These are phyloP conservation scores for Wickerhamomyces rabaulensis DNA, from an alignment of 805 yeast genomes.

Conservation along the genomic window DNA sequence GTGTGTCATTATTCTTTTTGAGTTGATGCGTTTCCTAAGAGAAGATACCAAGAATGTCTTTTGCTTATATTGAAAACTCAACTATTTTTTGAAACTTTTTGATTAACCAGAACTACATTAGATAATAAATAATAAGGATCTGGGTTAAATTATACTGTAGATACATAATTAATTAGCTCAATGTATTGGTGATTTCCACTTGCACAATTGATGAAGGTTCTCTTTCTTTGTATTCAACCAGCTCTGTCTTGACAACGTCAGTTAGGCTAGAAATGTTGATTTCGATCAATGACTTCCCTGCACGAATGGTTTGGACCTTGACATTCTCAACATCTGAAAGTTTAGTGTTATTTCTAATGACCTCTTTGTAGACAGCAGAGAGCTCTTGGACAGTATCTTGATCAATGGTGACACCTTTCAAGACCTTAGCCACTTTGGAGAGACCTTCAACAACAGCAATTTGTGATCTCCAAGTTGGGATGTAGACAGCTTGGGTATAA, in stretches of 20 bases:
- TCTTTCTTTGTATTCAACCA: constrained; percentile 23
- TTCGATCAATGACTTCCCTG: constrained; percentile 26
- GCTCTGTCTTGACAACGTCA: constrained; percentile 17
- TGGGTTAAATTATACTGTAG: not conserved
- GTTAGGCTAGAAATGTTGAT: constrained; percentile 12
- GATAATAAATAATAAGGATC: not conserved
- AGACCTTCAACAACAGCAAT: constrained; percentile 39
- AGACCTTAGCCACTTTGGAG: constrained; percentile 14
- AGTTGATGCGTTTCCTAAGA: not conserved
- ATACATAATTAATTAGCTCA: not conserved
- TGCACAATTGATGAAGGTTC: constrained; percentile 46
- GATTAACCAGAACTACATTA: not conserved
- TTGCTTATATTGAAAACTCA: not conserved
- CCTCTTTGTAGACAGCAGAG: constrained; percentile 19
- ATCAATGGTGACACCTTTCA: constrained; percentile 6
- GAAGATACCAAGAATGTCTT: too few relatives aligned
- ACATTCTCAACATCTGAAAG: constrained; percentile 52
- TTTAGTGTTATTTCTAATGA: constrained; percentile 28
- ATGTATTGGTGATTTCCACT: constrained; percentile 24
- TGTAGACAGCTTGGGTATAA: constrained; percentile 21
- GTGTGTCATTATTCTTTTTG: not conserved
- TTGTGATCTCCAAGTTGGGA: constrained; percentile 60
- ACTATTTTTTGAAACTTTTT: not conserved
- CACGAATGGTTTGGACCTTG: constrained; percentile 41
- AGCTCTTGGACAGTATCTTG: constrained; percentile 8